phyloP scores from a whole-genome alignment of 345 rosid species.

The Syzygium aromaticum region DNA sequence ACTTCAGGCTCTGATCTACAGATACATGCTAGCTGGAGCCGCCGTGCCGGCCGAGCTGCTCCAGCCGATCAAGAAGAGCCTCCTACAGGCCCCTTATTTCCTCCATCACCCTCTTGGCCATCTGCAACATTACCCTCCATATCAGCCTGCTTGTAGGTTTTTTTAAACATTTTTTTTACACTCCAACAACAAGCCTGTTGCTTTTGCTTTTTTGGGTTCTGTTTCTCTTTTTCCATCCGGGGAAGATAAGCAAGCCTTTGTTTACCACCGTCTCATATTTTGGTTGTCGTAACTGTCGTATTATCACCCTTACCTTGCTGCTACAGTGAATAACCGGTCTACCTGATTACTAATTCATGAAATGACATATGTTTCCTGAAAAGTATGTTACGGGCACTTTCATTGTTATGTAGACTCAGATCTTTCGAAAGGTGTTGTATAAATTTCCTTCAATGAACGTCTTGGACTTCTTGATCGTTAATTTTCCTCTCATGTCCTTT shows the following conservation, averaged over 20 bases:
- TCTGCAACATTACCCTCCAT: constrained; percentile 24
- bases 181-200: background rate
- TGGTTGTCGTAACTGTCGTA: background rate
- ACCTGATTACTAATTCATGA: background rate
- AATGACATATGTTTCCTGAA: background rate
- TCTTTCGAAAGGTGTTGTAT: background rate
- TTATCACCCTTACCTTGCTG: background rate
- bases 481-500: background rate
- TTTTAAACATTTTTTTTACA: background rate
- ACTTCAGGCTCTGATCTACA: constrained; percentile 89
- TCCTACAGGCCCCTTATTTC: constrained; percentile 50
- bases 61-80: constrained; percentile 76
- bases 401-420: background rate
- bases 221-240: background rate
- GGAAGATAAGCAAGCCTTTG: background rate
- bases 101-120: constrained; percentile 52
- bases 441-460: no score
- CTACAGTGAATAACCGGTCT: background rate
- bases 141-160: constrained; percentile 72
- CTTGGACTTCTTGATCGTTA: background rate
- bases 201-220: background rate
- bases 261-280: background rate
- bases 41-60: constrained; percentile 87
- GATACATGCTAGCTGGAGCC: constrained; percentile 86
- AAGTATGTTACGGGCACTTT: background rate